Evolutionary conservation across 441 rosid genomes (phyloP).

Genomic region (Heliophila coronopifolia): DNA sequence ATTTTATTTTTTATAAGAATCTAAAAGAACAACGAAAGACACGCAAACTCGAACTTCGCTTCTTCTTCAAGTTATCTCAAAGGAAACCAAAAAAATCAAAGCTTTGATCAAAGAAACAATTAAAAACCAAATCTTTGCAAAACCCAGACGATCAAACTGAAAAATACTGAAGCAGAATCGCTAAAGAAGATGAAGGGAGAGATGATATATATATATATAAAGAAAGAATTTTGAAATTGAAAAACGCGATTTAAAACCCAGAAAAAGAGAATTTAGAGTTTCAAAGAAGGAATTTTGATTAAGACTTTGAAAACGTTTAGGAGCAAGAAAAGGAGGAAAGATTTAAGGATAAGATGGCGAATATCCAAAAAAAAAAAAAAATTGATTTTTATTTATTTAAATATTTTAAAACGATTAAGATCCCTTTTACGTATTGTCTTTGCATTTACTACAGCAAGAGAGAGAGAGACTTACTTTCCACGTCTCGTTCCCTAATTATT

Average conservation of each 20-base stretch:
- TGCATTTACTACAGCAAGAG: constrained; percentile 20
- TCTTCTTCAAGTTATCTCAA: constrained; percentile 10
- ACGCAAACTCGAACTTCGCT: constrained; percentile 21
- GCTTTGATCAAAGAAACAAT: neutral
- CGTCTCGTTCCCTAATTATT: constrained; percentile 21
- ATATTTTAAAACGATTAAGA: neutral
- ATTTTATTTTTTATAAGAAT: constrained; percentile 13
- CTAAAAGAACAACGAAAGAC: constrained; percentile 13
- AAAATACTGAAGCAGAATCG: constrained; percentile 11
- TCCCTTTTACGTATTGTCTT: constrained; percentile 30
- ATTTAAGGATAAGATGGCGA: constrained; percentile 24
- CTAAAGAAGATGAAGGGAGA: constrained; percentile 16
- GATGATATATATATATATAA: neutral
- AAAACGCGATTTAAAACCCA: neutral
- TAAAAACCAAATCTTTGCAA: neutral
- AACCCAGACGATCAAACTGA: constrained; percentile 25
- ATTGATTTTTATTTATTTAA: too few species aligned
- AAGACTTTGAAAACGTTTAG: constrained; percentile 19
- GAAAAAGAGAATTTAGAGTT: neutral
- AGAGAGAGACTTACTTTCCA: constrained; percentile 25
- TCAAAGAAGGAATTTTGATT: constrained; percentile 19
- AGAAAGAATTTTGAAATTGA: neutral
- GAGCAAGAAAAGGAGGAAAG: constrained; percentile 24
- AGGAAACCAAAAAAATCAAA: constrained; percentile 11
- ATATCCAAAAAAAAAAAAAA: neutral